Base-by-base conservation (phyloP, 208 protist species). In the Trypanosoma congolense region DNA sequence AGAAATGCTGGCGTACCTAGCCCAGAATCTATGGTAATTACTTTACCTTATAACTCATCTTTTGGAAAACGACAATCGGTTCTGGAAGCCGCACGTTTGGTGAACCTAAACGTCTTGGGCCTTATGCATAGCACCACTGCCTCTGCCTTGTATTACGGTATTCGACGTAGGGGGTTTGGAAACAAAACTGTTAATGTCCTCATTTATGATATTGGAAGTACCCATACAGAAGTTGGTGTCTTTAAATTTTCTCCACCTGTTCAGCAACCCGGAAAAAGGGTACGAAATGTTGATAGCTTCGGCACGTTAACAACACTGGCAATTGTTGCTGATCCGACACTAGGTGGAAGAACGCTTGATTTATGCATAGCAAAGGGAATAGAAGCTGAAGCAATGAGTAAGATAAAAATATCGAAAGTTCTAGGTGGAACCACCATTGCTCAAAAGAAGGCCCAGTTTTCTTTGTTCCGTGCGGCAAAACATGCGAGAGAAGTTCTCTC, bases 61-160 rank as follows among this genome's bases (percentile, higher is more conserved):
- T 53, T 78, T 3, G 53, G 56, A 21, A 77, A 96, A 60, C 65
- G 93, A 31, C 78, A 90, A 51, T 69, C 88, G 0, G 67, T 98
- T 54, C 43, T 97, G n/a, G 86, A 97, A 30, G 88, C 92, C 1
- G 90, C 94, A 4, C 53, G 79, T 1, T 58, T 97, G 10, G 80
- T 84, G 4, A 71, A 75, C 19, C 21, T 97, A 18, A 83, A 85
- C 42, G 74, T 96, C 28, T 61, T 97, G 0, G 88, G 90, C 18
- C 76, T 97, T 33, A 79, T 97, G 63, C 83, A 96, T 36, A 84
- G 87, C n/a, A 94, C 83, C 22, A 97, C 91, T 30, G 89, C 92
- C 4, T 83, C 84, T 4, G 87, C 87, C 1, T 81, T 93, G 28
- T 93, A 96, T 52, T 92, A 93, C 53, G 87, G 87, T 18, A 71